These are phyloP conservation scores for Shiraia bambusicola DNA, from an alignment of 2,329 filamentous ascomycete genomes.

Conservation along the genomic window DNA sequence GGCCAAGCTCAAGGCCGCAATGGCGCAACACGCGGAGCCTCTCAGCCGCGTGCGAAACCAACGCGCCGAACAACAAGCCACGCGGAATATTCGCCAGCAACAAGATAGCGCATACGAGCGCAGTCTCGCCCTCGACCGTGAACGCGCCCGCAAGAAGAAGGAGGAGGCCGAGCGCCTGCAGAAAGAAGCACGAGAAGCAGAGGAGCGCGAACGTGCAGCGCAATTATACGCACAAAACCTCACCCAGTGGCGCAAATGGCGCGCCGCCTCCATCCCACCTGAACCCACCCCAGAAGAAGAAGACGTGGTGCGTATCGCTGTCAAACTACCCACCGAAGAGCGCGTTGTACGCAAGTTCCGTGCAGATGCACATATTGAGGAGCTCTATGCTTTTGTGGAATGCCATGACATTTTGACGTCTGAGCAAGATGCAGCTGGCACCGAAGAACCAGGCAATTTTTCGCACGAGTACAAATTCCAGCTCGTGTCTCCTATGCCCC, in stretches of 20 bases:
- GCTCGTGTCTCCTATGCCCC: conserved; percentile 81
- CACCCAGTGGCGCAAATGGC: conserved; percentile 78
- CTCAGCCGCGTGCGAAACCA: conserved; percentile 74
- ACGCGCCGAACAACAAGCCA: conserved; percentile 75
- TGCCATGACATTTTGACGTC: conserved; percentile 69
- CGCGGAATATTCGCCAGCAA: conserved; percentile 78
- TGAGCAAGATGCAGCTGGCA: conserved; percentile 35
- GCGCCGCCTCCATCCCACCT: conserved; percentile 63
- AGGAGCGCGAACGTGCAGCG: conserved; percentile 63
- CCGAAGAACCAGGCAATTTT: conserved; percentile 65
- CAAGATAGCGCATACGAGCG: conserved; percentile 94
- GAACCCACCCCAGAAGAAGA: conserved; percentile 68
- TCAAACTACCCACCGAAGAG: conserved; percentile 53
- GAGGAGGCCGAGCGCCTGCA: conserved; percentile 71
- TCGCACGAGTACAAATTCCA: conserved; percentile 82
- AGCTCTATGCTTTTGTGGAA: conserved; percentile 94
- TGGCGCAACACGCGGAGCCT: conserved; percentile 74
- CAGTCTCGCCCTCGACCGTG: conserved; percentile 82
- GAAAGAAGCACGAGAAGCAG: conserved; percentile 65
- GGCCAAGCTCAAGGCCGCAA: conserved; percentile 70
- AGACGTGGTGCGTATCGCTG: conserved; percentile 66
- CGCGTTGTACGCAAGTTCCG: conserved; percentile 76
- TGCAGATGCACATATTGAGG: conserved; percentile 71
- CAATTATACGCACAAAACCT: conserved; percentile 58
- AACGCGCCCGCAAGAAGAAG: conserved; percentile 72